A percentile compares a stretch with the other conserved stretches of the same genome.
These are phyloP conservation scores for Alternaria burnsii DNA, from an alignment of 2,329 filamentous ascomycete genomes.

Conservation along the genomic window DNA sequence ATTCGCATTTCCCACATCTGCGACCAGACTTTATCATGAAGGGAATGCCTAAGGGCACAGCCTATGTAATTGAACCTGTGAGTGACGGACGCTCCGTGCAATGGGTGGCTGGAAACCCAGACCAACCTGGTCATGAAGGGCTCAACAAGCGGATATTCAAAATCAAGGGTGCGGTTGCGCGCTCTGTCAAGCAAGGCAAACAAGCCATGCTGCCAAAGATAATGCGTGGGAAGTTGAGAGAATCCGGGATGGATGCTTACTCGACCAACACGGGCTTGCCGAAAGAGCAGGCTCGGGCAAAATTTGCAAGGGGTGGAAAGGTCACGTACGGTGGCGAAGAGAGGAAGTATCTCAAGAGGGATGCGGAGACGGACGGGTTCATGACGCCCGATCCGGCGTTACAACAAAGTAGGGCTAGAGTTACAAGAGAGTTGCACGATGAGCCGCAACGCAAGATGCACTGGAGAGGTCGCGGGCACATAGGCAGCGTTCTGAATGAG, in stretches of 20 bases:
- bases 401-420: background rate
- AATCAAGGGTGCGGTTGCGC: constrained; percentile 24
- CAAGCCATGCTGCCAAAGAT: constrained; percentile 21
- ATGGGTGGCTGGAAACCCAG: constrained; percentile 31
- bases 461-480: background rate
- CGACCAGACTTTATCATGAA: constrained; percentile 44
- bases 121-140: background rate
- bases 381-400: background rate
- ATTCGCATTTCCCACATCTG: constrained; percentile 40
- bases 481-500: background rate
- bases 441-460: too few relatives aligned
- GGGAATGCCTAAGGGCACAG: constrained; percentile 37
- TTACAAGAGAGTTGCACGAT: too few relatives aligned
- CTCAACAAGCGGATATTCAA: constrained; percentile 21
- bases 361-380: constrained; percentile 3
- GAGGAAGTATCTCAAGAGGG: constrained; percentile 6
- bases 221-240: constrained; percentile 12
- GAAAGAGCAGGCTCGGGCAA: constrained; percentile 1
- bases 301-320: background rate
- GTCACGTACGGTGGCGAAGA: constrained; percentile 9
- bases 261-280: constrained; percentile 15
- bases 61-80: constrained; percentile 31
- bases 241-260: constrained; percentile 9
- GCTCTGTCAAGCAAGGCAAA: constrained; percentile 15
- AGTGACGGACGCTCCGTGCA: constrained; percentile 32